Evolutionary conservation across 371 early-diverging fungal species (phyloP).

Genomic region (Apophysomyces elegans): DNA sequence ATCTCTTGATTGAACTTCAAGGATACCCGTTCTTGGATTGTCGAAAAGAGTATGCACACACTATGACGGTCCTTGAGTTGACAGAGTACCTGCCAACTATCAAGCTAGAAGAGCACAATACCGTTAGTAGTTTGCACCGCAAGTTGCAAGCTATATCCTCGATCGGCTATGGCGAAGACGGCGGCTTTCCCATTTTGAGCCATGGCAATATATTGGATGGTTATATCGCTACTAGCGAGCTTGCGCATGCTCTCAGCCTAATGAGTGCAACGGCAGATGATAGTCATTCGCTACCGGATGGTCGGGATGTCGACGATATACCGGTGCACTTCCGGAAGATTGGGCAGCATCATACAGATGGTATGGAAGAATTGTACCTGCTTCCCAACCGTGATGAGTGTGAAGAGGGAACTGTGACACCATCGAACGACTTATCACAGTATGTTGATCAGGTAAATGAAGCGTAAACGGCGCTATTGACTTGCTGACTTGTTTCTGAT

Average conservation of each 20-base stretch:
- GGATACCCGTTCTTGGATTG: constrained; percentile 89
- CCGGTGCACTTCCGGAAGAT: constrained; percentile 34
- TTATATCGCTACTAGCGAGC: constrained; percentile 83
- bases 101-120: constrained; percentile 62
- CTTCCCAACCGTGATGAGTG: neutral
- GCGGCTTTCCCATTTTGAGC: constrained; percentile 89
- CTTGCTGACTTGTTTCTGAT: neutral
- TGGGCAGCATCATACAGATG: constrained; percentile 5
- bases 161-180: constrained; percentile 70
- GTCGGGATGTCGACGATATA: constrained; percentile 34
- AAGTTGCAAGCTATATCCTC: constrained; percentile 57
- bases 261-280: constrained; percentile 34
- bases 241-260: constrained; percentile 73
- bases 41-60: constrained; percentile 74
- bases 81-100: constrained; percentile 59
- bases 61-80: constrained; percentile 53
- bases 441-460: constrained; percentile 72
- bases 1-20: constrained; percentile 75
- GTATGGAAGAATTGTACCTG: neutral
- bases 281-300: constrained; percentile 36
- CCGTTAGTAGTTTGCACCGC: constrained; percentile 58
- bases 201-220: constrained; percentile 72
- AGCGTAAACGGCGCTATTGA: neutral
- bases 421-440: constrained; percentile 66
- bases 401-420: neutral